Conservation (phyloP, 257 asterid genomes). For the Catharanthus roseus region DNA sequence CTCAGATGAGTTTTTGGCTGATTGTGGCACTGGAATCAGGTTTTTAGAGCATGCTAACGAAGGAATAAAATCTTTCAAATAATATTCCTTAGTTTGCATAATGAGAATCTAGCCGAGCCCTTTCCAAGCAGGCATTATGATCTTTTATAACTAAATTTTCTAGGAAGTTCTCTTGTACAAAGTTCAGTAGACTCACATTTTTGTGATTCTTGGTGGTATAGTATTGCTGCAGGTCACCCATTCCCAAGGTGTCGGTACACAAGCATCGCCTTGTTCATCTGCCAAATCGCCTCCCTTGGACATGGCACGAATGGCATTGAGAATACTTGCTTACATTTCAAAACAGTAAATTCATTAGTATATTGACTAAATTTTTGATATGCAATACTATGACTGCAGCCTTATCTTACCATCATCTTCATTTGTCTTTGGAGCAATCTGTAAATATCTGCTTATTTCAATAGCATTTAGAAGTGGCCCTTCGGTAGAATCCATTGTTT, state of each 20-base stretch:
- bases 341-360: slow-evolving; percentile 26
- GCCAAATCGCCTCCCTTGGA: slow-evolving; percentile 43
- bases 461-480: slow-evolving; percentile 86
- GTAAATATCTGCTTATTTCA: slow-evolving; percentile 74
- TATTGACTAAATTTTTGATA: slow-evolving; percentile 3
- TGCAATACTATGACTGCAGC: not conserved
- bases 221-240: slow-evolving; percentile 80
- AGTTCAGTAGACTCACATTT: slow-evolving; percentile 47
- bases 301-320: slow-evolving; percentile 46
- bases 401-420: slow-evolving; percentile 56
- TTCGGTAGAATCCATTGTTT: slow-evolving; percentile 66
- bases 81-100: not conserved
- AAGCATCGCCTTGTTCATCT: slow-evolving; percentile 77
- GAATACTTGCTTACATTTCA: slow-evolving; percentile 49
- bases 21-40: not conserved
- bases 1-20: not conserved
- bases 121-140: too few species aligned
- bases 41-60: too few species aligned
- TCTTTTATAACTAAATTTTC: too few species aligned
- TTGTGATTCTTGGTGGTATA: slow-evolving; percentile 71
- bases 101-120: not conserved
- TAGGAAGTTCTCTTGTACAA: not conserved
- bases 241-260: slow-evolving; percentile 74
- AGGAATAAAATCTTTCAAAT: not conserved
- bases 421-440: slow-evolving; percentile 66